These are phyloP conservation scores for Nigrospora sphaerica DNA, from an alignment of 2,329 filamentous ascomycete species.

Conservation along the genomic window DNA sequence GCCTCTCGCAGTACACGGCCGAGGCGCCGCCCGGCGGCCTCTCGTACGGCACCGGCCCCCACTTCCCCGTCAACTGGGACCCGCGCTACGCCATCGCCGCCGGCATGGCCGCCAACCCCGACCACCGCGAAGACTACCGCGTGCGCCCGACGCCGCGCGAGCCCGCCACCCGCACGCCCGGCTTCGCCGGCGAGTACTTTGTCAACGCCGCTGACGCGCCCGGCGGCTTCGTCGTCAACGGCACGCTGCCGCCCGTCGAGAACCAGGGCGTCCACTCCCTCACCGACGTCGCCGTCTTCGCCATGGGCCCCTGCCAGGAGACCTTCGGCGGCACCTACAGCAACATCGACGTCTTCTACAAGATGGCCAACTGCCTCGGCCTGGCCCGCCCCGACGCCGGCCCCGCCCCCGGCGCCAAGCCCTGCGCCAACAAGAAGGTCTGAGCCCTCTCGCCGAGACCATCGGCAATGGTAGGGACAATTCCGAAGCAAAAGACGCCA, in stretches of 20 bases:
- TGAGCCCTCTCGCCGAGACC: no score
- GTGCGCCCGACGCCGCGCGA: slow-evolving; percentile 59
- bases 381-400: slow-evolving; percentile 27
- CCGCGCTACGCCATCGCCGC: slow-evolving; percentile 74
- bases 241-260: slow-evolving; percentile 59
- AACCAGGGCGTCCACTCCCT: slow-evolving; percentile 68
- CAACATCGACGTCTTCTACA: slow-evolving; percentile 69
- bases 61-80: slow-evolving; percentile 76
- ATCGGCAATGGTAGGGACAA: no score
- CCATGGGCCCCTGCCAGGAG: slow-evolving; percentile 72
- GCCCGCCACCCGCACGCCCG: slow-evolving; percentile 49
- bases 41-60: slow-evolving; percentile 63
- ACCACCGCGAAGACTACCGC: slow-evolving; percentile 69
- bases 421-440: no score
- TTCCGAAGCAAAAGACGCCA: no score
- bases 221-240: slow-evolving; percentile 67
- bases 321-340: slow-evolving; percentile 65
- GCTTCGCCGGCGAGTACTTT: slow-evolving; percentile 49
- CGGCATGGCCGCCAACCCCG: slow-evolving; percentile 65
- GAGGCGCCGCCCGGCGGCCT: slow-evolving; percentile 43
- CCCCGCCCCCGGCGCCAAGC: no score
- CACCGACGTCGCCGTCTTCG: slow-evolving; percentile 73
- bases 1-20: slow-evolving; percentile 67
- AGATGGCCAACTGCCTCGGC: slow-evolving; percentile 63
- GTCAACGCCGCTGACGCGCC: slow-evolving; percentile 61